A percentile compares a stretch with the other conserved stretches of the same genome.
Evolutionary conservation across 495 filamentous ascomycete genomes (phyloP).

Genomic region (Aspergillus conjunctus): DNA sequence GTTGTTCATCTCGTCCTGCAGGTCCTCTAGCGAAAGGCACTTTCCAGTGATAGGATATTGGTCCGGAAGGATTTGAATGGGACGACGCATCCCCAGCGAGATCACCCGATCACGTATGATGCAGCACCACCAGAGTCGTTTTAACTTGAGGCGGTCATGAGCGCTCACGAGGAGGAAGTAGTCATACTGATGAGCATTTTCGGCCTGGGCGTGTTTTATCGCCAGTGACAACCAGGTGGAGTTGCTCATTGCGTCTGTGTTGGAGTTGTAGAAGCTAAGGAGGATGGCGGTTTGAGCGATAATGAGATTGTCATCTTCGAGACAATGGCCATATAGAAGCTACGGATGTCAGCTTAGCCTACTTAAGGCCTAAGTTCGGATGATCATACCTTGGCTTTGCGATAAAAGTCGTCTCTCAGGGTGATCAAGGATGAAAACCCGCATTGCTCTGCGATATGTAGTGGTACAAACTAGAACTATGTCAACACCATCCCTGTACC

Average conservation of each 20-base stretch:
- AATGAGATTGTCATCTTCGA: not conserved
- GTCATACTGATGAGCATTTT: not conserved
- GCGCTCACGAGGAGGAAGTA: not conserved
- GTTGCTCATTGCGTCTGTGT: not conserved
- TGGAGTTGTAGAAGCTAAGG: not conserved
- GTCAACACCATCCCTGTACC: not conserved
- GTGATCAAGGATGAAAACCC: not conserved
- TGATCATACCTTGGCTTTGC: not conserved
- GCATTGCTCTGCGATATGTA: not conserved
- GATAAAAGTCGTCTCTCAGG: not conserved
- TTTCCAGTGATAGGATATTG: not conserved
- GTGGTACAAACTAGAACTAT: not conserved
- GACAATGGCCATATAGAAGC: not conserved
- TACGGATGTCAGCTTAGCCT: not conserved
- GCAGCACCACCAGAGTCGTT: not conserved
- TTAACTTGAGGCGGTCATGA: not conserved
- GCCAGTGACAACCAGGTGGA: not conserved
- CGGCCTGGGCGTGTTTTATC: not conserved
- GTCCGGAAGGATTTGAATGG: not conserved
- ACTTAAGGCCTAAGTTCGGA: no score
- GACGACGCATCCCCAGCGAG: not conserved
- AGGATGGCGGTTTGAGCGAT: not conserved
- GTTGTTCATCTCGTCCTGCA: not conserved
- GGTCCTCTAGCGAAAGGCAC: not conserved
- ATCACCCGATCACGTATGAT: not conserved